phyloP scores from a whole-genome alignment of 2,329 filamentous ascomycete genomes.

The Fusarium cicatricum region DNA sequence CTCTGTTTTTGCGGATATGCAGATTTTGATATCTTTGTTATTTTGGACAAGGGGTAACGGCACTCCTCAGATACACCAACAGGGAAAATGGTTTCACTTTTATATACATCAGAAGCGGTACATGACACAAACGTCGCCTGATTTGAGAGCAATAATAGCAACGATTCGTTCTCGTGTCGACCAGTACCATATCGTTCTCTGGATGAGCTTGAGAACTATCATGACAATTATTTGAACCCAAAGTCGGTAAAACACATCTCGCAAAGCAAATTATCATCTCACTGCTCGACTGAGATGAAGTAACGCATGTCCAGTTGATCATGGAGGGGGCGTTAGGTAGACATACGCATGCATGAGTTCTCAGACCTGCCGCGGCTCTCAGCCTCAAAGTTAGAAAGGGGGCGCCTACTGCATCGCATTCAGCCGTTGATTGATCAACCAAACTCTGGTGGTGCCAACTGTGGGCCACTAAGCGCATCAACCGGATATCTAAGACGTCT shows the following conservation, averaged over 20 bases:
- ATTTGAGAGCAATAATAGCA: not conserved
- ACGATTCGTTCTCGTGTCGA: not conserved
- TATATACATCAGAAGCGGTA: slow-evolving; percentile 1
- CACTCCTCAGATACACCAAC: not conserved
- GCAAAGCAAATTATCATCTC: not conserved
- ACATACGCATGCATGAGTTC: not conserved
- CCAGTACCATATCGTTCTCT: no score
- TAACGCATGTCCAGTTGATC: no score
- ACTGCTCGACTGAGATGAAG: not conserved
- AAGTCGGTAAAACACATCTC: slow-evolving; percentile 8
- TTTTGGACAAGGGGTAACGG: not conserved
- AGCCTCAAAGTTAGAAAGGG: not conserved
- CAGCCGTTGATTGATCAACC: not conserved
- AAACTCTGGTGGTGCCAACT: no score
- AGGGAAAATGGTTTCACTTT: not conserved
- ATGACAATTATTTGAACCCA: not conserved
- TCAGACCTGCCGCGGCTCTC: slow-evolving; percentile 6
- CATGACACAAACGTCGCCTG: not conserved
- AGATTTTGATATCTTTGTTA: not conserved
- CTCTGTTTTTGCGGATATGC: slow-evolving; percentile 20
- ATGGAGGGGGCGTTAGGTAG: not conserved
- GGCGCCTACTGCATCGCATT: not conserved
- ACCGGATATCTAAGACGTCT: not conserved
- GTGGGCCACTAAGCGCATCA: no score
- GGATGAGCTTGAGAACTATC: no score